Conservation (phyloP, 768 basidiomycete genomes). For the Daedalea quercina region DNA sequence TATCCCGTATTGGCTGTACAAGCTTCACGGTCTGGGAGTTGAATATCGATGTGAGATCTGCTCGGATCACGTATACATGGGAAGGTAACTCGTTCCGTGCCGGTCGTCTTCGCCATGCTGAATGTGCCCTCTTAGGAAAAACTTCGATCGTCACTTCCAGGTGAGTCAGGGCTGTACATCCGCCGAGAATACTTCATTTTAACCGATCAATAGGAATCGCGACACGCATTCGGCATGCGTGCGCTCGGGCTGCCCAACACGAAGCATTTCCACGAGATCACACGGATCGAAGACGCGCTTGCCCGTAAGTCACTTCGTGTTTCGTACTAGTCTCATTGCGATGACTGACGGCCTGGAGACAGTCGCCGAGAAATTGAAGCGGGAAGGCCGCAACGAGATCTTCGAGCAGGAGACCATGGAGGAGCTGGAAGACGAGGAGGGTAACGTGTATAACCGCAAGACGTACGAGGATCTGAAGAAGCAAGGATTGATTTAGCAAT, state of each 20-base stretch:
- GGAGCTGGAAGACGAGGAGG: slow-evolving; percentile 96
- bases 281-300: slow-evolving; percentile 92
- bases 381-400: slow-evolving; percentile 92
- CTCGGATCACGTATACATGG: slow-evolving; percentile 95
- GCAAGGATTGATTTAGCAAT: slow-evolving; percentile 66
- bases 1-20: slow-evolving; percentile 98
- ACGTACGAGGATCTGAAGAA: slow-evolving; percentile 97
- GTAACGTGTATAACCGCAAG: slow-evolving; percentile 97
- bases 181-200: background rate
- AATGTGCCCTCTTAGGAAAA: slow-evolving; percentile 55
- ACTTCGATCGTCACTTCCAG: slow-evolving; percentile 95
- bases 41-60: slow-evolving; percentile 98
- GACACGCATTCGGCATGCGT: slow-evolving; percentile 97
- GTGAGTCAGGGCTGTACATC: slow-evolving; percentile 26
- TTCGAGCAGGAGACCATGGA: slow-evolving; percentile 94
- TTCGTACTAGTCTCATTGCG: background rate
- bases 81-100: slow-evolving; percentile 46
- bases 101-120: background rate
- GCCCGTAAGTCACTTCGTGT: slow-evolving; percentile 65
- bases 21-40: slow-evolving; percentile 95
- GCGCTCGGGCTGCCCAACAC: slow-evolving; percentile 96
- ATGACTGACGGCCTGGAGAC: background rate
- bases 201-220: slow-evolving; percentile 56
- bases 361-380: slow-evolving; percentile 95
- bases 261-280: slow-evolving; percentile 99